Evolutionary conservation across 805 yeast genomes (phyloP).

Genomic region (Metschnikowia corniflorae): DNA sequence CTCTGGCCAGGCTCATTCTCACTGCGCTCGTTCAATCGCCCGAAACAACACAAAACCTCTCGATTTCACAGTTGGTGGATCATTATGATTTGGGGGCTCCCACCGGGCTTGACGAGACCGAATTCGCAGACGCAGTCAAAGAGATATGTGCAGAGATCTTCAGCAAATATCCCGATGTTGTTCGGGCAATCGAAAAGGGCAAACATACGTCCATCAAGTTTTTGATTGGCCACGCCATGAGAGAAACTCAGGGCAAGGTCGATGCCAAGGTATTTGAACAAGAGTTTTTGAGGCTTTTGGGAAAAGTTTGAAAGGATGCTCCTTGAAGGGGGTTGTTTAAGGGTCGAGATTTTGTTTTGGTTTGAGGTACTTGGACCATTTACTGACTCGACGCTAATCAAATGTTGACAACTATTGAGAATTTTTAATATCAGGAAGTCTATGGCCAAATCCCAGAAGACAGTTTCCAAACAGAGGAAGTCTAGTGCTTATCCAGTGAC

Average conservation of each 20-base stretch:
- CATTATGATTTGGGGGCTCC: conserved; percentile 47
- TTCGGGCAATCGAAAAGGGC: conserved; percentile 52
- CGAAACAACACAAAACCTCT: conserved; percentile 25
- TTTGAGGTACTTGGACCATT: no score
- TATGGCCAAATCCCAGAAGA: no score
- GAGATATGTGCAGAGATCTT: conserved; percentile 47
- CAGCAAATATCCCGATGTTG: conserved; percentile 47
- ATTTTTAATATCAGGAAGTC: no score
- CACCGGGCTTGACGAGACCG: conserved; percentile 26
- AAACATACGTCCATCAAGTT: conserved; percentile 68
- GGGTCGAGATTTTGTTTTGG: no score
- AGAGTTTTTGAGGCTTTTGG: conserved; percentile 18
- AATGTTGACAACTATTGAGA: no score
- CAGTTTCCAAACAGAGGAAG: no score
- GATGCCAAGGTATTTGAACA: conserved; percentile 29
- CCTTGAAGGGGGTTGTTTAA: no score
- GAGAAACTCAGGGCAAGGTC: conserved; percentile 63
- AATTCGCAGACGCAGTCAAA: conserved; percentile 30
- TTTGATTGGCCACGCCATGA: conserved; percentile 84
- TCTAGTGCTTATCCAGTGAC: no score
- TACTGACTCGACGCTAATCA: no score
- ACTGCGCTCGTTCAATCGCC: conserved; percentile 55
- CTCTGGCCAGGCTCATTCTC: conserved; percentile 65
- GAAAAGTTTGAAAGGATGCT: background rate
- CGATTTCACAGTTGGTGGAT: conserved; percentile 46